phyloP scores from a whole-genome alignment of 148 eudicot genomes.

The Heliosperma pusillum region DNA sequence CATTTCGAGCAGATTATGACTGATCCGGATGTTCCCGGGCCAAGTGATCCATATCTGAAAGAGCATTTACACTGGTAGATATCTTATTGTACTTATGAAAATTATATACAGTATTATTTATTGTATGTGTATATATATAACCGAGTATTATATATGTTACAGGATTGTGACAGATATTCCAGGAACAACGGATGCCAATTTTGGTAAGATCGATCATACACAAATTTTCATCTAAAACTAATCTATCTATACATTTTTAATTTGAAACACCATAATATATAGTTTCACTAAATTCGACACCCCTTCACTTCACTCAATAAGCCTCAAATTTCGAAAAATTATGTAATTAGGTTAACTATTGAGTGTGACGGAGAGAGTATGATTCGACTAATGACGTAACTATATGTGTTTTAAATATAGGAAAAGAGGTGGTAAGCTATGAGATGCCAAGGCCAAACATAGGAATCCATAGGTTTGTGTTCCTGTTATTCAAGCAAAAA shows the following conservation, averaged over 20 bases:
- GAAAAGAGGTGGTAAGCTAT: conserved; percentile 71
- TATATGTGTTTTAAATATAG: conserved; percentile 23
- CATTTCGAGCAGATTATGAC: conserved; percentile 37
- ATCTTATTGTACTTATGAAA: too few relatives aligned
- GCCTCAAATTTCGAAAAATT: too few relatives aligned
- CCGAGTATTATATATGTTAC: conserved; percentile 15
- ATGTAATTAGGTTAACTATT: too few relatives aligned
- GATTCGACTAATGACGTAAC: neutral
- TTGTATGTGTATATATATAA: too few relatives aligned
- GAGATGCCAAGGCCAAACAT: conserved; percentile 87
- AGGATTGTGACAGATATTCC: conserved; percentile 90
- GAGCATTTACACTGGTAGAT: conserved; percentile 94
- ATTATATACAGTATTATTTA: too few relatives aligned
- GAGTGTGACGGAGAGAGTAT: too few relatives aligned
- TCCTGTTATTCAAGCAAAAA: conserved; percentile 69
- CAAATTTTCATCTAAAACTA: neutral
- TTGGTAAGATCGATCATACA: conserved; percentile 42
- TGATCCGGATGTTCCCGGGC: conserved; percentile 98
- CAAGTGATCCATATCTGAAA: conserved; percentile 90
- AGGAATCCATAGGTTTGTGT: conserved; percentile 92
- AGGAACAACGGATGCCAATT: conserved; percentile 82
- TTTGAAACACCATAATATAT: neutral
- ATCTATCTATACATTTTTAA: too few relatives aligned
- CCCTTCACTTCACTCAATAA: too few relatives aligned
- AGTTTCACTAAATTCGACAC: neutral